Percentiles rank a stretch among this genome's conserved stretches.
Evolutionary conservation across 345 rosid species (phyloP).

Genomic region (Pugionium dolabratum): DNA sequence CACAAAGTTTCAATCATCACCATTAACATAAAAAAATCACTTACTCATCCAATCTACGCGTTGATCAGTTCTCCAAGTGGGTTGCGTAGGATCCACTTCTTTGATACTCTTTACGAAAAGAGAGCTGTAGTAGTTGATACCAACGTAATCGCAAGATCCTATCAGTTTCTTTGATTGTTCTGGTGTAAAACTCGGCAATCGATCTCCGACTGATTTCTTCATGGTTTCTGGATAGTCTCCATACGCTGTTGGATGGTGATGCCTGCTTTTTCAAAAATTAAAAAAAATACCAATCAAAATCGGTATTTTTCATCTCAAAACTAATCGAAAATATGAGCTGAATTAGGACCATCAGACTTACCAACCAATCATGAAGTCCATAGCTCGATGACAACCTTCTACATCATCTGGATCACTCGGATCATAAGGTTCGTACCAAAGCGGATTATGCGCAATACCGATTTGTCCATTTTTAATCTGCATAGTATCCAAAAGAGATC

Average conservation of each 20-base stretch:
- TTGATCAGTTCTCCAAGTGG: conserved; percentile 45
- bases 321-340: neutral
- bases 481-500: conserved; percentile 18
- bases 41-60: conserved; percentile 42
- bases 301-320: conserved; percentile 4
- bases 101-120: conserved; percentile 35
- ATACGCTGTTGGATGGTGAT: conserved; percentile 49
- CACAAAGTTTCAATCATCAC: conserved; percentile 6
- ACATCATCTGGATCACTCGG: conserved; percentile 33
- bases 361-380: conserved; percentile 48
- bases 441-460: conserved; percentile 41
- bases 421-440: conserved; percentile 44
- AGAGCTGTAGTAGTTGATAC: conserved; percentile 61
- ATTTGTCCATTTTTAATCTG: conserved; percentile 39
- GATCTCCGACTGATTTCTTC: conserved; percentile 47
- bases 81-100: conserved; percentile 36
- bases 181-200: conserved; percentile 61
- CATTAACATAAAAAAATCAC: neutral
- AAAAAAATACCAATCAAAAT: conserved; percentile 10
- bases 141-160: conserved; percentile 60
- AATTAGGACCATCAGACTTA: conserved; percentile 24
- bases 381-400: conserved; percentile 38
- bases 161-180: conserved; percentile 46
- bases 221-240: conserved; percentile 66
- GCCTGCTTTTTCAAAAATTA: no score